Percentiles rank a stretch among this genome's conserved stretches.
Conservation (phyloP, 2,329 filamentous ascomycete species). For the Botrytis deweyae region DNA sequence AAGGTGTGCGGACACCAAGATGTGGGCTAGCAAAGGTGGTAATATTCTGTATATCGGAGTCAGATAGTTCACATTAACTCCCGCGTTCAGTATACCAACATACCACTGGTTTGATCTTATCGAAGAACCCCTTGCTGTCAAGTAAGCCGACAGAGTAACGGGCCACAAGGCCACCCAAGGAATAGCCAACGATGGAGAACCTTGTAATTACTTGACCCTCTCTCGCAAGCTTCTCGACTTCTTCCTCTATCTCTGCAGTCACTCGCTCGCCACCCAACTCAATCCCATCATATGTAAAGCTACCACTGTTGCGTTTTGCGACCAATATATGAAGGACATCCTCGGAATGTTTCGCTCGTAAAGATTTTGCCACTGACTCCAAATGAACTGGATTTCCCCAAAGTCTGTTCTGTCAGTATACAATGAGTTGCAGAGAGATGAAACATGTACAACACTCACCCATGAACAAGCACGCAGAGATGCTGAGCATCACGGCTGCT, state of each 20-base stretch:
- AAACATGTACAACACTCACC: slow-evolving; percentile 40
- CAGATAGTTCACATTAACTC: neutral
- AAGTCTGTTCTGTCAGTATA: slow-evolving; percentile 48
- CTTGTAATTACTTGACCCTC: slow-evolving; percentile 73
- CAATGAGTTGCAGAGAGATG: neutral
- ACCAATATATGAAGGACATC: slow-evolving; percentile 69
- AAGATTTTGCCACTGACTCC: slow-evolving; percentile 61
- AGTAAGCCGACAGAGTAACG: slow-evolving; percentile 85
- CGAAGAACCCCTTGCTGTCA: slow-evolving; percentile 75
- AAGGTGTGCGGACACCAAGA: slow-evolving; percentile 70
- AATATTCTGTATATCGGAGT: slow-evolving; percentile 63
- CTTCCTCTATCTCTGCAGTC: slow-evolving; percentile 65
- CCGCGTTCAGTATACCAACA: slow-evolving; percentile 25
- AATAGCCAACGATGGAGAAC: slow-evolving; percentile 86
- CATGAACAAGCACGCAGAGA: slow-evolving; percentile 74
- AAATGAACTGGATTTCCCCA: slow-evolving; percentile 81
- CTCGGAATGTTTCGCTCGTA: slow-evolving; percentile 60
- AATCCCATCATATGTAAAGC: slow-evolving; percentile 69
- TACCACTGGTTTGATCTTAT: slow-evolving; percentile 75
- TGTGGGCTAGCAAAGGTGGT: slow-evolving; percentile 88
- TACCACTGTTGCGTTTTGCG: slow-evolving; percentile 70
- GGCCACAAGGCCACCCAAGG: slow-evolving; percentile 80
- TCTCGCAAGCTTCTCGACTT: slow-evolving; percentile 55
- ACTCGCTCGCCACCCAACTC: slow-evolving; percentile 67
- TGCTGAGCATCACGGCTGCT: slow-evolving; percentile 60